Conservation (phyloP, 345 rosid genomes). For the Capsella bursapastoris region DNA sequence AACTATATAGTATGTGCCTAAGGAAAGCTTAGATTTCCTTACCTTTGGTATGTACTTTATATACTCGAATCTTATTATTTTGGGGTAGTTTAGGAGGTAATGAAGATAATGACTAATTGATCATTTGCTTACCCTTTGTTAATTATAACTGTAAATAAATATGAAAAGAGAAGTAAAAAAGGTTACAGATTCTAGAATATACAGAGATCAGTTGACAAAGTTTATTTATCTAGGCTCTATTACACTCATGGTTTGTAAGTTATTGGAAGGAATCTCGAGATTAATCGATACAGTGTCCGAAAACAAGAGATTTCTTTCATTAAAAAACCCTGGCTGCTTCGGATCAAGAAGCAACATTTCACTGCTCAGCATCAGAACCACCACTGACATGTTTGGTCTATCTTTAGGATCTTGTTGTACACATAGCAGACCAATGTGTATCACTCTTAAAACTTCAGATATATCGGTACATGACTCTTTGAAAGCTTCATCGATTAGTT, state of each 20-base stretch:
- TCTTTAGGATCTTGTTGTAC: constrained; percentile 46
- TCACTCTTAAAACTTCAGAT: constrained; percentile 45
- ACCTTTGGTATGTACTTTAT: no score
- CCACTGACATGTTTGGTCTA: constrained; percentile 45
- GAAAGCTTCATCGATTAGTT: constrained; percentile 36
- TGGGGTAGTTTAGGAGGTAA: no score
- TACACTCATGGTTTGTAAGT: constrained; percentile 43
- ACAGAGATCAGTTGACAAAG: constrained; percentile 16
- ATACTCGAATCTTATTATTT: no score
- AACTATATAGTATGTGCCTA: background rate
- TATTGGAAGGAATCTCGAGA: constrained; percentile 39
- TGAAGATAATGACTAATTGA: no score
- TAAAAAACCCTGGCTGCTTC: constrained; percentile 42
- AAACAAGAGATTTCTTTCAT: constrained; percentile 41
- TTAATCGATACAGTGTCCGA: constrained; percentile 42
- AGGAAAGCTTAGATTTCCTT: no score
- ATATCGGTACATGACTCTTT: constrained; percentile 26
- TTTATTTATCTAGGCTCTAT: constrained; percentile 44
- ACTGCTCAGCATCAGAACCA: constrained; percentile 43
- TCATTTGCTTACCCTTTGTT: no score
- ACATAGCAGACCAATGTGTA: constrained; percentile 45
- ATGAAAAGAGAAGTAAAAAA: background rate
- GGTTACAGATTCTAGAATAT: constrained; percentile 20
- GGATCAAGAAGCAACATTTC: constrained; percentile 47
- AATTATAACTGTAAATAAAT: no score